A percentile compares a stretch with the other conserved stretches of the same genome.
These are phyloP conservation scores for Helotiales sp. DNA, from an alignment of 2,329 filamentous ascomycete species.

Conservation along the genomic window DNA sequence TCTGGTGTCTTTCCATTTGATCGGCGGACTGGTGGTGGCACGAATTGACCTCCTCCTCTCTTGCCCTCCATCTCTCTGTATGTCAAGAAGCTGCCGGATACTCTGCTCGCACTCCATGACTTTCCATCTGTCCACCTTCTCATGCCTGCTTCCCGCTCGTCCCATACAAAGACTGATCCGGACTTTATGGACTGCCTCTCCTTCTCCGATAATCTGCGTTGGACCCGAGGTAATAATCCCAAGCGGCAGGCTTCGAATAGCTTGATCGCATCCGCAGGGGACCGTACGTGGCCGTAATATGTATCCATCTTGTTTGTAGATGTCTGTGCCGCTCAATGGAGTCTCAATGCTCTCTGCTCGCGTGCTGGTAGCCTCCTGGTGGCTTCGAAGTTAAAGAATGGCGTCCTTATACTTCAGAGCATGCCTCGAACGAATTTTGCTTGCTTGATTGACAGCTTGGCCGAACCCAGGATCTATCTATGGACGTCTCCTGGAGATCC, in stretches of 20 bases:
- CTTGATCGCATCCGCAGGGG: constrained; percentile 95
- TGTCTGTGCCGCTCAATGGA: constrained; percentile 20
- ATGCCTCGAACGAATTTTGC: neutral
- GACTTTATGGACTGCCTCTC: constrained; percentile 95
- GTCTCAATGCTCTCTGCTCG: neutral
- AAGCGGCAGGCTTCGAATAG: constrained; percentile 96
- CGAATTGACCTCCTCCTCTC: constrained; percentile 77
- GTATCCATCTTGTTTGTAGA: constrained; percentile 76
- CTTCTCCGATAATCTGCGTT: constrained; percentile 95
- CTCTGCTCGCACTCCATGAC: constrained; percentile 97
- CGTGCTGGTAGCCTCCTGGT: neutral
- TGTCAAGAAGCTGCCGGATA: constrained; percentile 95
- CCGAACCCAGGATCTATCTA: neutral
- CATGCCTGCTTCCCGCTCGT: constrained; percentile 98
- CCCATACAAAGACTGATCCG: constrained; percentile 99
- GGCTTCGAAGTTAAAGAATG: constrained; percentile 5
- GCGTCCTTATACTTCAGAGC: constrained; percentile 10
- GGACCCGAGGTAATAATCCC: constrained; percentile 87
- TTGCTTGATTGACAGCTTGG: neutral
- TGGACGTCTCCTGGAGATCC: constrained; percentile 10
- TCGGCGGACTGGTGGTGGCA: constrained; percentile 58
- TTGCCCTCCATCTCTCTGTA: constrained; percentile 99
- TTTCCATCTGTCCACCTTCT: constrained; percentile 98
- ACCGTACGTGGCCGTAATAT: constrained; percentile 92
- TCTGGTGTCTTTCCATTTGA: constrained; percentile 80